Evolutionary conservation across 192 early-diverging fungal species (phyloP).

Genomic region (Dissophora globulifera): DNA sequence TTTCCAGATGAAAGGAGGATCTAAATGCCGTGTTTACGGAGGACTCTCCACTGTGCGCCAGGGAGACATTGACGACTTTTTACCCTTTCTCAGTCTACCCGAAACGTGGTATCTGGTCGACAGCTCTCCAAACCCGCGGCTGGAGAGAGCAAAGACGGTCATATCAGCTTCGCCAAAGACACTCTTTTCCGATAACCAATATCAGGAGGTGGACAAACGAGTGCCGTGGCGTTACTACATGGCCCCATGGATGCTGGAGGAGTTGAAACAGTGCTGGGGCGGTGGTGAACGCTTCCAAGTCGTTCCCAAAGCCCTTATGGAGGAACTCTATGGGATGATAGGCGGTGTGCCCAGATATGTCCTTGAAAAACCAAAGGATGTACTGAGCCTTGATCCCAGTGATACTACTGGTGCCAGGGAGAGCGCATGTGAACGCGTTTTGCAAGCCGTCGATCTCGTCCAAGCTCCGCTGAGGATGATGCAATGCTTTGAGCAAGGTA

Average conservation of each 20-base stretch:
- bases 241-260: conserved; percentile 16
- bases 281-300: conserved; percentile 7
- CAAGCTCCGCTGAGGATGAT: conserved; percentile 10
- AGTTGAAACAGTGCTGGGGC: conserved; percentile 8
- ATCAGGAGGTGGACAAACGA: conserved; percentile 13
- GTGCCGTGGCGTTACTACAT: conserved; percentile 16
- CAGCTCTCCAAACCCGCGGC: conserved; percentile 7
- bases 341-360: conserved; percentile 37
- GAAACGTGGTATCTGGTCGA: conserved; percentile 44
- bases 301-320: conserved; percentile 1
- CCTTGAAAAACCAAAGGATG: conserved; percentile 4
- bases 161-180: conserved; percentile 27
- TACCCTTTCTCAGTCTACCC: conserved; percentile 10
- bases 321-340: conserved; percentile 20
- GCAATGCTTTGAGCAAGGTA: conserved; percentile 18
- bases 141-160: conserved; percentile 3
- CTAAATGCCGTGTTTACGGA: conserved; percentile 22
- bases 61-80: conserved; percentile 13
- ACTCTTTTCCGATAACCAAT: conserved; percentile 19
- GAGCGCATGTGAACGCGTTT: conserved; percentile 1
- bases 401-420: background rate
- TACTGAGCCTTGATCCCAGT: background rate
- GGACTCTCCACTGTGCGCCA: conserved; percentile 5
- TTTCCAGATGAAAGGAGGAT: conserved; percentile 9
- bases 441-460: conserved; percentile 5